phyloP scores from a whole-genome alignment of 805 yeast genomes.

The Metschnikowia similis region DNA sequence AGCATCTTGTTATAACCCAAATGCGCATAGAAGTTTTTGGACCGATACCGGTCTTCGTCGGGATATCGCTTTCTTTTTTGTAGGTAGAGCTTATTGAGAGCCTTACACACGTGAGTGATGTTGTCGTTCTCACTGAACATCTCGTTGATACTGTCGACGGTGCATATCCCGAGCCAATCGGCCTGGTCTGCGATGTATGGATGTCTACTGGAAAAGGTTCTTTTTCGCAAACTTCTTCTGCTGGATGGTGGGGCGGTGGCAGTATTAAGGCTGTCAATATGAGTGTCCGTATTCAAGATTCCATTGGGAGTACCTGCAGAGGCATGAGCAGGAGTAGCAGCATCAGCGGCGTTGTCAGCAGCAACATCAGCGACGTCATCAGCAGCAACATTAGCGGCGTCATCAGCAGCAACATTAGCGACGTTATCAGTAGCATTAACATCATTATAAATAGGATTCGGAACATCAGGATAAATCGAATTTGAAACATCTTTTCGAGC shows the following conservation, averaged over 20 bases:
- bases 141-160: slow-evolving; percentile 33
- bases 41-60: slow-evolving; percentile 35
- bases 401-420: too few species aligned
- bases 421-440: too few species aligned
- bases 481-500: too few species aligned
- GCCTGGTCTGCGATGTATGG: slow-evolving; percentile 45
- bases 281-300: too few species aligned
- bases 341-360: too few species aligned
- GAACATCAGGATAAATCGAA: too few species aligned
- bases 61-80: slow-evolving; percentile 30
- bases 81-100: slow-evolving; percentile 33
- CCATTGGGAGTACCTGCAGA: too few species aligned
- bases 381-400: too few species aligned
- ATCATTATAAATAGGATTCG: too few species aligned
- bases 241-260: background rate
- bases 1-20: slow-evolving; percentile 24
- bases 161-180: slow-evolving; percentile 38
- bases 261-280: background rate
- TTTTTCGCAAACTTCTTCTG: slow-evolving; percentile 30
- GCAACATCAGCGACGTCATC: too few species aligned
- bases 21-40: slow-evolving; percentile 35
- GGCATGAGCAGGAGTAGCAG: too few species aligned
- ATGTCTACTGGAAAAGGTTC: slow-evolving; percentile 42
- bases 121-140: slow-evolving; percentile 31
- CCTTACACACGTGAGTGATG: slow-evolving; percentile 27